Evolutionary conservation across 148 eudicot species (phyloP).

Genomic region (Selenicereus undatus): DNA sequence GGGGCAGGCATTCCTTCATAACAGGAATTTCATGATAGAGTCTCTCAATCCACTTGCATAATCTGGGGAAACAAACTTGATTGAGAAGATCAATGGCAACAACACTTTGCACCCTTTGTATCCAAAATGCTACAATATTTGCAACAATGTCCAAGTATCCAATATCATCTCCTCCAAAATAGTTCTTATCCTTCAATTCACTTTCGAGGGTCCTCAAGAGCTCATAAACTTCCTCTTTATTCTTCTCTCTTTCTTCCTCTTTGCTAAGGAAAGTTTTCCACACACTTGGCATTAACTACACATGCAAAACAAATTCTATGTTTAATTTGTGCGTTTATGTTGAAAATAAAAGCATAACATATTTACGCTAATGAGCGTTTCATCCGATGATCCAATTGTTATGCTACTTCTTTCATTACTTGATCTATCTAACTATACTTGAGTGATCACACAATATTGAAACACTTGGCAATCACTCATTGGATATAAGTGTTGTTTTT

Average conservation of each 20-base stretch:
- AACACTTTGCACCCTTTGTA: slow-evolving; percentile 27
- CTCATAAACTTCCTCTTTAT: slow-evolving; percentile 32
- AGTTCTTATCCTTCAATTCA: slow-evolving; percentile 40
- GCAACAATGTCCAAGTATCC: slow-evolving; percentile 44
- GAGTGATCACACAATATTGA: too few relatives aligned
- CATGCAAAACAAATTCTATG: background rate
- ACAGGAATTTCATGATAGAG: slow-evolving; percentile 14
- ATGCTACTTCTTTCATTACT: too few relatives aligned
- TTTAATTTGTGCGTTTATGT: background rate
- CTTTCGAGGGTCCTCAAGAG: slow-evolving; percentile 33
- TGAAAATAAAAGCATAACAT: background rate
- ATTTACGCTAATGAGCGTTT: too few relatives aligned
- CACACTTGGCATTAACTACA: slow-evolving; percentile 19
- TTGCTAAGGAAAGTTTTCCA: slow-evolving; percentile 23
- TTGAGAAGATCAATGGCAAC: slow-evolving; percentile 30
- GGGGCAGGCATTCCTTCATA: slow-evolving; percentile 36
- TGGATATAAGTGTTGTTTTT: too few relatives aligned
- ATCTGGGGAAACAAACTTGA: slow-evolving; percentile 31
- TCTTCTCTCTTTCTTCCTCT: slow-evolving; percentile 34
- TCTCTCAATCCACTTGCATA: slow-evolving; percentile 36
- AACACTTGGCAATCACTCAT: too few relatives aligned
- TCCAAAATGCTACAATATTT: slow-evolving; percentile 36
- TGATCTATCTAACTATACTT: too few relatives aligned
- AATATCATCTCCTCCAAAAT: slow-evolving; percentile 44
- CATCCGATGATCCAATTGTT: too few relatives aligned